These are phyloP conservation scores for Besnoitia besnoiti DNA, from an alignment of 169 alveolate genomes.

Conservation along the genomic window DNA sequence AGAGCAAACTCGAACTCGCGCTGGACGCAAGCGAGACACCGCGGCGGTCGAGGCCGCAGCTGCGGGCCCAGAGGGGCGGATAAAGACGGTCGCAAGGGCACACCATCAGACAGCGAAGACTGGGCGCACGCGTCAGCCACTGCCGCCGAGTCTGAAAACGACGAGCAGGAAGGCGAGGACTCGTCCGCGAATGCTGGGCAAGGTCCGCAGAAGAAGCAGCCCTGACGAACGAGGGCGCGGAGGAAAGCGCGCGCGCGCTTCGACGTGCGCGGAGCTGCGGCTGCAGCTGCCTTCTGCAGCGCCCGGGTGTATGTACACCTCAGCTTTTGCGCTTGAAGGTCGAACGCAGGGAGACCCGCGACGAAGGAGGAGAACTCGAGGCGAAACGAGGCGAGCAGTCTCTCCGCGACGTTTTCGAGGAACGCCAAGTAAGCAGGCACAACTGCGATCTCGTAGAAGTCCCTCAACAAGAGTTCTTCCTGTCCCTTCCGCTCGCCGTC, in stretches of 20 bases:
- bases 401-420: neutral
- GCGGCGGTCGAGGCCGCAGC: neutral
- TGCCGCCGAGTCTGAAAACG: neutral
- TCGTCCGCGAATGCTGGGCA: neutral
- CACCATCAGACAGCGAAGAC: neutral
- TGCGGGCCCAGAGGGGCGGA: neutral
- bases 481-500: neutral
- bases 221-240: neutral
- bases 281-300: neutral
- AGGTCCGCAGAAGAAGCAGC: neutral
- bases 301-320: neutral
- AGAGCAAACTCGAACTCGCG: neutral
- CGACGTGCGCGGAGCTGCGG: neutral
- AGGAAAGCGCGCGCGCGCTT: neutral
- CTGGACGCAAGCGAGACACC: neutral
- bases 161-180: neutral
- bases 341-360: neutral
- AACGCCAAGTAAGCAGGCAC: neutral
- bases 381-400: neutral
- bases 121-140: too few relatives aligned
- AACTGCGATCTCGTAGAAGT: neutral
- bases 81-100: too few relatives aligned
- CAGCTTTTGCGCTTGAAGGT: neutral
- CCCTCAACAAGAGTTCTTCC: neutral
- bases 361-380: neutral